phyloP scores from a whole-genome alignment of 2,329 filamentous ascomycete species.

The Aureobasidium subglaciale region DNA sequence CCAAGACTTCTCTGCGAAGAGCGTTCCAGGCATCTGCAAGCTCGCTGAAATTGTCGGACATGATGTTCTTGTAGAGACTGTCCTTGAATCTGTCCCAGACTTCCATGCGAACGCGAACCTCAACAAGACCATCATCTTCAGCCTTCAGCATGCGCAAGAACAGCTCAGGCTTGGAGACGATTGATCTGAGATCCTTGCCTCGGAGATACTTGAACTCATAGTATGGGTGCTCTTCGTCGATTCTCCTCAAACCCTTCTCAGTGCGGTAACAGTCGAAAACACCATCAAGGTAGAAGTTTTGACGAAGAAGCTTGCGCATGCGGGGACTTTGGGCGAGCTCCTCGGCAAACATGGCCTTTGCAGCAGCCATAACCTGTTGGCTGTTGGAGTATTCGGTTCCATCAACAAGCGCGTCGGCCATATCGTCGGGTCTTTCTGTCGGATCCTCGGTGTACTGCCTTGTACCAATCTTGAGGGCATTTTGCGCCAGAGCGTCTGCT shows the following conservation, averaged over 20 bases:
- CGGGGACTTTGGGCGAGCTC: conserved; percentile 83
- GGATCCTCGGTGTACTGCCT: conserved; percentile 82
- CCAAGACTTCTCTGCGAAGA: conserved; percentile 76
- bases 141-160: conserved; percentile 97
- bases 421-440: conserved; percentile 68
- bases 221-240: conserved; percentile 90
- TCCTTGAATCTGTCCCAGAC: conserved; percentile 68
- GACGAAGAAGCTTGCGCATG: conserved; percentile 79
- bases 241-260: conserved; percentile 86
- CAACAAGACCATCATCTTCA: conserved; percentile 85
- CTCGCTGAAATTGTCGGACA: conserved; percentile 92
- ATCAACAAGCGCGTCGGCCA: conserved; percentile 71
- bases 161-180: conserved; percentile 76
- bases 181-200: conserved; percentile 75
- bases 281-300: conserved; percentile 74
- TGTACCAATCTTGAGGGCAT: conserved; percentile 69
- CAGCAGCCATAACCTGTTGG: conserved; percentile 67
- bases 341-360: conserved; percentile 82
- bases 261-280: conserved; percentile 83
- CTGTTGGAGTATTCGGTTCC: conserved; percentile 69
- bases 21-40: conserved; percentile 92
- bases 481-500: conserved; percentile 80
- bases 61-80: conserved; percentile 73
- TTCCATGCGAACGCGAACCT: conserved; percentile 73
- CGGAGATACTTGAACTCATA: conserved; percentile 97